Evolutionary conservation across 306 rosid genomes (phyloP), one percentile per base, ranked within the genome.

Genomic region (Fragaria vesca): DNA sequence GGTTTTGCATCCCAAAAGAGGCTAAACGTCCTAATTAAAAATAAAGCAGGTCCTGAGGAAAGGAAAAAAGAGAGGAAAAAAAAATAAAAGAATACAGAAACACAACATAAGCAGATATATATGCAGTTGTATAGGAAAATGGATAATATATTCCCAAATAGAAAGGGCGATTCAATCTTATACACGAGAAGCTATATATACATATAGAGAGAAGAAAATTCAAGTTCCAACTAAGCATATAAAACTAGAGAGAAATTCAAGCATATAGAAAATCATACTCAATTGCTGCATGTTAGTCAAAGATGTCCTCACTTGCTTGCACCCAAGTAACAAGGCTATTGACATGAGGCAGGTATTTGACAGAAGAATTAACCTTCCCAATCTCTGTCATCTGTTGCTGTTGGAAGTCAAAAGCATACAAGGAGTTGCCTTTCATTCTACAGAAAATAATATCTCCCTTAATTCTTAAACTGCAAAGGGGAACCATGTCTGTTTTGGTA

Each of bases 291-390:
- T 1, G 8, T 30, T 42, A 46, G 21, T 69, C 71, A 48, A 47
- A 47, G 30, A 47, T 51, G 20, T 75, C n/a, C 12, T 43, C 38
- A 62, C 32, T 5, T 10, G 66, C 66, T n/a, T 68, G 71, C 60
- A 18, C 62, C 91, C 89, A 88, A 30, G 87, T 83, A 69, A 85
- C 84, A 69, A 85, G 81, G 81, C 86, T 81, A 78, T 85, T 85
- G 75, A 85, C 86, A 76, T 88, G 91, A 52, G 86, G 84, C 7
- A 83, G 74, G 69, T 6, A 50, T 3, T 77, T 54, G n/a, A 7
- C 42, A 1, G 78, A 38, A 0, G 55, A 40, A 0, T 43, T 45
- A 18, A 28, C 40, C 80, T 54, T 54, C 51, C 76, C 81, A 51
- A 83, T 73, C 71, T 68, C 60, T 47, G 40, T 81, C 81, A 88